Conservation (phyloP, 2,329 filamentous ascomycete species). For the Colletotrichum magnum region DNA sequence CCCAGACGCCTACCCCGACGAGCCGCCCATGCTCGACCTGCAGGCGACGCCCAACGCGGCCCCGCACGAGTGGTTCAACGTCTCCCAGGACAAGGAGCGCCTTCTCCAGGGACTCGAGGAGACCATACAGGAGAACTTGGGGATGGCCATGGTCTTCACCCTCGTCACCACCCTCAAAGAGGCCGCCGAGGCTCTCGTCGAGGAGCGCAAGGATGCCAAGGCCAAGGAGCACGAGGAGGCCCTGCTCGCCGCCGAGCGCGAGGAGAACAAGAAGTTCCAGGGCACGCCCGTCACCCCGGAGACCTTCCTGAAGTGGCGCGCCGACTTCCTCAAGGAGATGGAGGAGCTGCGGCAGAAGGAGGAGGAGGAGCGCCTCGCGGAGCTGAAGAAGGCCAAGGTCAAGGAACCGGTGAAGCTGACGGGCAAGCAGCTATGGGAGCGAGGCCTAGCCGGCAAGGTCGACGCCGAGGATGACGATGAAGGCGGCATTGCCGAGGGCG, state of each 20-base stretch:
- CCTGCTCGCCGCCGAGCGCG: conserved; percentile 77
- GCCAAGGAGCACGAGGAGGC: conserved; percentile 71
- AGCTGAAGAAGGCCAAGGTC: conserved; percentile 82
- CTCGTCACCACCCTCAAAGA: conserved; percentile 91
- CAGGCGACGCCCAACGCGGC: conserved; percentile 78
- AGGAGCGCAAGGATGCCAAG: conserved; percentile 77
- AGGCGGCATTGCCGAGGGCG: conserved; percentile 69
- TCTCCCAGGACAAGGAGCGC: conserved; percentile 82
- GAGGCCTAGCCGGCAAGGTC: conserved; percentile 76
- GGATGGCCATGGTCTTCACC: conserved; percentile 98
- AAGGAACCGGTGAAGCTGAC: conserved; percentile 83
- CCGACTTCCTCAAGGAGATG: conserved; percentile 84
- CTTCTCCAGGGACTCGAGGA: conserved; percentile 80
- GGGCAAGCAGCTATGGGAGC: conserved; percentile 84
- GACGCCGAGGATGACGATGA: conserved; percentile 78
- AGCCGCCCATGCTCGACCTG: conserved; percentile 86
- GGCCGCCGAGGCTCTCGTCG: conserved; percentile 86
- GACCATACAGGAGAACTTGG: conserved; percentile 90
- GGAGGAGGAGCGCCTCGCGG: conserved; percentile 85
- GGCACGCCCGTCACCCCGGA: conserved; percentile 90
- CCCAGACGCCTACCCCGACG: conserved; percentile 91
- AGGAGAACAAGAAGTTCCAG: conserved; percentile 97
- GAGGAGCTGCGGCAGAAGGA: conserved; percentile 77
- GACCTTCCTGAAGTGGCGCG: conserved; percentile 87
- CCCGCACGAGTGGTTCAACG: conserved; percentile 80